These are phyloP conservation scores for Eucalyptus sp. DNA, from an alignment of 345 rosid genomes.

Conservation along the genomic window DNA sequence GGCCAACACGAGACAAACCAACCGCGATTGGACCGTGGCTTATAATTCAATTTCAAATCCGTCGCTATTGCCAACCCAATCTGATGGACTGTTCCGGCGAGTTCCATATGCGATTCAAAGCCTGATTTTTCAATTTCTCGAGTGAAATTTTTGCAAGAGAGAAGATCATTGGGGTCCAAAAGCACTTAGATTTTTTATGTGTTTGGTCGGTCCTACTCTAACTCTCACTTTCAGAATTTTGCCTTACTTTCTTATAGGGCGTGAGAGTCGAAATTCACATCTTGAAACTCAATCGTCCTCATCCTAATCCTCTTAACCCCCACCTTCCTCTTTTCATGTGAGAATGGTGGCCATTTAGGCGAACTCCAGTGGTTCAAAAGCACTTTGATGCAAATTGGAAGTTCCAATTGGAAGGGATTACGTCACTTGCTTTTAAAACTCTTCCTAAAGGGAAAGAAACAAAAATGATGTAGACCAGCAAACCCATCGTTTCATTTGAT, in stretches of 20 bases:
- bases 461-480: neutral
- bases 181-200: rapidly evolving
- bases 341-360: too few species aligned
- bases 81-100: neutral
- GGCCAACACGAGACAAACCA: neutral
- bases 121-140: neutral
- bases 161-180: neutral
- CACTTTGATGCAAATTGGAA: neutral
- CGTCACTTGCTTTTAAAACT: neutral
- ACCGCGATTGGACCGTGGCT: neutral
- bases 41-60: neutral
- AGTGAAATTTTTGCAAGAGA: neutral
- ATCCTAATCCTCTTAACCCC: rapidly evolving
- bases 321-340: rapidly evolving
- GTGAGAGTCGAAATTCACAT: rapidly evolving
- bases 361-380: neutral
- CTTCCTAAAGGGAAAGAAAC: neutral
- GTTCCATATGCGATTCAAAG: neutral
- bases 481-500: neutral
- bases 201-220: rapidly evolving
- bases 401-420: neutral
- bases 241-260: rapidly evolving
- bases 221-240: rapidly evolving
- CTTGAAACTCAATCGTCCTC: rapidly evolving
- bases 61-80: neutral